phyloP scores from a whole-genome alignment of 148 eudicot genomes.

The Nepenthes gracilis region DNA sequence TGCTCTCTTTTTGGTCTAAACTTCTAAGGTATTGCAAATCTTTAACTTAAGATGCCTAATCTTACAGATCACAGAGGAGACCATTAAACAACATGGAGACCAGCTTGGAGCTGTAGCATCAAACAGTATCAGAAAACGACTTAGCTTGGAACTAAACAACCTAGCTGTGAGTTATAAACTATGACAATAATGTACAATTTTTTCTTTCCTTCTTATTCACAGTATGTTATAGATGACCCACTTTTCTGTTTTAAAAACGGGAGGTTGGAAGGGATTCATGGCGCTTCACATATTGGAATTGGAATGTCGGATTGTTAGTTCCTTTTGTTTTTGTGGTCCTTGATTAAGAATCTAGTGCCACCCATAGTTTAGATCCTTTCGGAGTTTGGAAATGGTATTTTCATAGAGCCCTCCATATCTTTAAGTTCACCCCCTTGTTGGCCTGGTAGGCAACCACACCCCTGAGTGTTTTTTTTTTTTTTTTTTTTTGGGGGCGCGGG shows the following conservation, averaged over 20 bases:
- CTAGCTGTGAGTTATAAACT: conserved; percentile 52
- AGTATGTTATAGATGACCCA: no score
- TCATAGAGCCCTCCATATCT: no score
- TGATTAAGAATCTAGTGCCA: background rate
- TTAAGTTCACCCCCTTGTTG: no score
- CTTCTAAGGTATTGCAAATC: background rate
- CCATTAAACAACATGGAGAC: conserved; percentile 38
- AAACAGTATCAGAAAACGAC: conserved; percentile 42
- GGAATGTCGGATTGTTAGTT: background rate
- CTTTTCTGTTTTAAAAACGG: no score
- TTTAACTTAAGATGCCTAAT: background rate
- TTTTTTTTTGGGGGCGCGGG: no score
- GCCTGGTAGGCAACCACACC: no score
- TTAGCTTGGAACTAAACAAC: conserved; percentile 43
- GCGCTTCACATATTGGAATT: no score
- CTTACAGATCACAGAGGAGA: conserved; percentile 47
- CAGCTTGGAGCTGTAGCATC: conserved; percentile 47
- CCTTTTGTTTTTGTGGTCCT: background rate
- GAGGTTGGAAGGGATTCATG: no score
- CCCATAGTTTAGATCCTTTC: no score
- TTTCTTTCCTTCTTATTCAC: background rate
- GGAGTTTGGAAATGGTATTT: no score
- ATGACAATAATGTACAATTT: background rate
- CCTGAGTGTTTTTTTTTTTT: no score
- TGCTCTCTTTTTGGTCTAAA: background rate